Base-by-base conservation (phyloP, 129 eudicot genomes). In the Chrysanthemum lavandulifolium region DNA sequence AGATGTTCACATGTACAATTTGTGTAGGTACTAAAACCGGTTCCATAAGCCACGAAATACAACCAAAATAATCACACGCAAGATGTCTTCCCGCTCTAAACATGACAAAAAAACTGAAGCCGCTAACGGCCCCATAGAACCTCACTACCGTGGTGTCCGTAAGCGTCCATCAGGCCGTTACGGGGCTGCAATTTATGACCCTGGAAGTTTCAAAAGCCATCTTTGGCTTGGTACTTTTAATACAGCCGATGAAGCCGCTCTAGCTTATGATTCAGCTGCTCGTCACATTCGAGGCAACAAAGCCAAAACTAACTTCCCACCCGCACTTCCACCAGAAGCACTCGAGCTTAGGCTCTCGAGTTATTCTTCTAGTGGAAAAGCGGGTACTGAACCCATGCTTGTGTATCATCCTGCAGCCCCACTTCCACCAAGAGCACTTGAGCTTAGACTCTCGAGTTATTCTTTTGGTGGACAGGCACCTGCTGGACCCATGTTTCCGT, bases 241-340 rank as follows among this genome's bases (percentile, higher is more conserved):
- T 55, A 72, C 86, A 0, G 82, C 85, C 3, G 85, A 81, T 12
- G 81, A 75, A 58, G 84, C 87, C 14, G 87, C 84, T 25, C 87
- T 79, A 2, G 84, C 81, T 2, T 83, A 83, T 47, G 87, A 83
- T 47, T n/a, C 86, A 1, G 91, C 91, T 25, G 91, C 91, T 2
- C 82, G 85, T 0, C 81, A 77, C 50, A 74, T 83, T 54, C 87
- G 87, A 16, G 91, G 91, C 12, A 63, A 33, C 23, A 85, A 79
- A 61, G 90, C 90, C 2, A 85, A 82, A 72, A 85, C 90, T 0
- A 85, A 85, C 76, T 82, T 85, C 62, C 71, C 55, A 12, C 29
- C 68, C 47, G 65, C 57, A 19, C 78, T 65, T 10, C 80, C 80
- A 29, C 83, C 86, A 47, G 76, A 76, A 31, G 73, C 82, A 5